These are phyloP conservation scores for Eremothecium sinecaudum DNA, from an alignment of 1,139 yeast genomes.

Conservation along the genomic window DNA sequence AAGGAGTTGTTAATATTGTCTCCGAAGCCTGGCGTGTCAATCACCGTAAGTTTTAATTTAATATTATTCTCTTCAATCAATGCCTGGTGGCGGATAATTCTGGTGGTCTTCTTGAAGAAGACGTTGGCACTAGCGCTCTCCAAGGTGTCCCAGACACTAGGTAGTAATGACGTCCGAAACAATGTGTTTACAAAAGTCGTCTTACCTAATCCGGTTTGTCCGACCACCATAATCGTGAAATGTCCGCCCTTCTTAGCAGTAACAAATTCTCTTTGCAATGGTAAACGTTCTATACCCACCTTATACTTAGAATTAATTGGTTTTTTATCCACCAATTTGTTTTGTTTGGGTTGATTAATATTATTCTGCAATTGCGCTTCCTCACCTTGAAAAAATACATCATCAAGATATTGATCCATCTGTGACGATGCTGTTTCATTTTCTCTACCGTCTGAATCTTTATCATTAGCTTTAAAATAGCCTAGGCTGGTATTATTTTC, in stretches of 20 bases:
- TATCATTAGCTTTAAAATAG: conserved; percentile 2
- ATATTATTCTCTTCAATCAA: conserved; percentile 45
- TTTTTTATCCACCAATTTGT: conserved; percentile 2
- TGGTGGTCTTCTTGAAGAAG: conserved; percentile 29
- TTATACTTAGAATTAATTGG: conserved; percentile 5
- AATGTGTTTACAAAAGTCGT: conserved; percentile 53
- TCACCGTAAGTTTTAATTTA: conserved; percentile 42
- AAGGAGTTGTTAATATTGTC: conserved; percentile 52
- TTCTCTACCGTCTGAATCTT: background rate
- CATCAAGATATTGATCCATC: conserved; percentile 3
- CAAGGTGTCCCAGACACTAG: conserved; percentile 19
- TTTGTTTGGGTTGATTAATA: background rate
- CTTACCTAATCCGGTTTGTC: conserved; percentile 47
- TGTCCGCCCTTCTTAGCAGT: conserved; percentile 40
- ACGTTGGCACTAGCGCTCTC: conserved; percentile 10
- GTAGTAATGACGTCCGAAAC: conserved; percentile 32
- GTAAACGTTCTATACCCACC: conserved; percentile 25
- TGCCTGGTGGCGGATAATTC: conserved; percentile 35
- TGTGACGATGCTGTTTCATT: conserved; percentile 1
- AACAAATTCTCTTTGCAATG: conserved; percentile 25
- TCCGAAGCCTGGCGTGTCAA: conserved; percentile 77
- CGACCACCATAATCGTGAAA: conserved; percentile 51
- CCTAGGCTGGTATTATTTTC: conserved; percentile 4
- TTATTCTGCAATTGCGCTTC: background rate
- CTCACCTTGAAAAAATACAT: conserved; percentile 3